Conservation (phyloP, 345 rosid species). For the Ceriops zippeliana region DNA sequence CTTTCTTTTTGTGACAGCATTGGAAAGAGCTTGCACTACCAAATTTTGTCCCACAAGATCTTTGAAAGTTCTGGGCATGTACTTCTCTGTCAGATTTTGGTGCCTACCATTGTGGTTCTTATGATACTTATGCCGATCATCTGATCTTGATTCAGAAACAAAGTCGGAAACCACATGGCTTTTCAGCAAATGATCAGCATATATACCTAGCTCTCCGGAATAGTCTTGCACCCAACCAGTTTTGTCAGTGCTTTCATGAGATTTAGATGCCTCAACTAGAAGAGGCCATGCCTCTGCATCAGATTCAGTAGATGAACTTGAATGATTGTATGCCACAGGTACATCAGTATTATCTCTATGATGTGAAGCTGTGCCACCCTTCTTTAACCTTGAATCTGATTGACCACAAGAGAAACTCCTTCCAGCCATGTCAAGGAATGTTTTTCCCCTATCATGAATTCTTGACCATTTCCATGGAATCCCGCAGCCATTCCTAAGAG, state of each 20-base stretch:
- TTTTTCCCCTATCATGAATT: constrained; percentile 84
- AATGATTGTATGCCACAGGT: constrained; percentile 57
- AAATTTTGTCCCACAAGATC: constrained; percentile 88
- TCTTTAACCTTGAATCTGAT: constrained; percentile 62
- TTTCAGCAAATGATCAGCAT: constrained; percentile 74
- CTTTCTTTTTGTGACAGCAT: constrained; percentile 68
- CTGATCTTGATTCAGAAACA: constrained; percentile 78
- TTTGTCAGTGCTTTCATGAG: constrained; percentile 56
- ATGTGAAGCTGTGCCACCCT: constrained; percentile 43
- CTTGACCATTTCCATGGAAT: constrained; percentile 97
- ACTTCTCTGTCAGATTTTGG: constrained; percentile 79
- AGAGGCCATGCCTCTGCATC: constrained; percentile 68
- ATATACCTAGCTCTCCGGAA: constrained; percentile 89
- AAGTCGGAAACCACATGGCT: constrained; percentile 60
- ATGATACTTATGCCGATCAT: constrained; percentile 35
- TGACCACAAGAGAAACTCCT: constrained; percentile 92
- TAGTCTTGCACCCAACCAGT: constrained; percentile 83
- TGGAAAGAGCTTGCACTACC: constrained; percentile 80
- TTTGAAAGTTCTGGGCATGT: constrained; percentile 66
- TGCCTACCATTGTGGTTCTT: constrained; percentile 46
- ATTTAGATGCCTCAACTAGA: constrained; percentile 58
- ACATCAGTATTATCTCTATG: constrained; percentile 54
- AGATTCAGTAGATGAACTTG: constrained; percentile 48
- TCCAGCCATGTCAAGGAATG: constrained; percentile 84
- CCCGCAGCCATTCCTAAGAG: constrained; percentile 87